Conservation (phyloP, 1,284 basidiomycete species). For the Gomphus bonarii region DNA sequence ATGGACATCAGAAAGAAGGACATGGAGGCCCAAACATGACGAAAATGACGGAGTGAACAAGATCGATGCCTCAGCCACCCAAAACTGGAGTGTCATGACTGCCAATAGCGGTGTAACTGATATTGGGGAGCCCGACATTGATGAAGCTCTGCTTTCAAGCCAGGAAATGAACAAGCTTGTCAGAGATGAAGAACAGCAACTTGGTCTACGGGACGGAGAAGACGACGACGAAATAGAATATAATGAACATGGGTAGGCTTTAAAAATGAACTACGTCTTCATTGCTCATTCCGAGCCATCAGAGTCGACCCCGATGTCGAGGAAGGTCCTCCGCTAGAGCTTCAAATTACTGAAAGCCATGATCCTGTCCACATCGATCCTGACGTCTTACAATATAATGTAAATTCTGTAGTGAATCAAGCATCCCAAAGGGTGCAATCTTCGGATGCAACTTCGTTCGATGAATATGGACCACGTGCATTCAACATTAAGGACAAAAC, state of each 20-base stretch:
- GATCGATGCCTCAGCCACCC: neutral
- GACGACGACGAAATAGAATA: conserved; percentile 21
- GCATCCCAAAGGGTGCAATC: neutral
- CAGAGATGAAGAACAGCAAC: conserved; percentile 24
- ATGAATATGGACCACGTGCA: neutral
- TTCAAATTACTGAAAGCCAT: conserved; percentile 8
- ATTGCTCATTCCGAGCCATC: neutral
- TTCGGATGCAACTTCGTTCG: neutral
- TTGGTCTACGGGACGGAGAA: conserved; percentile 19
- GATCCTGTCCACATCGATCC: neutral
- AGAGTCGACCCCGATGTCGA: conserved; percentile 24
- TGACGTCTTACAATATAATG: neutral
- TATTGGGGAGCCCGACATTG: conserved; percentile 35
- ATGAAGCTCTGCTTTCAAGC: conserved; percentile 40
- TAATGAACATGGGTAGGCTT: conserved; percentile 16
- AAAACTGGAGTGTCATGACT: conserved; percentile 4
- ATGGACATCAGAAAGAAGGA: conserved; percentile 51
- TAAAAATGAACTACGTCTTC: conserved; percentile 6
- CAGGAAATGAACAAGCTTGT: conserved; percentile 39
- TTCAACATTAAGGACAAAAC: neutral
- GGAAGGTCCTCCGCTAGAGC: conserved; percentile 19
- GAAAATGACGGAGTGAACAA: neutral
- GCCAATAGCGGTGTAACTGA: conserved; percentile 14
- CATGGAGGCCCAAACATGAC: conserved; percentile 38
- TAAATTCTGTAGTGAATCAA: neutral